A percentile compares a stretch with the other conserved stretches of the same genome.
Evolutionary conservation across 2,329 filamentous ascomycete species (phyloP).

Genomic region (Aspergillus tanneri): DNA sequence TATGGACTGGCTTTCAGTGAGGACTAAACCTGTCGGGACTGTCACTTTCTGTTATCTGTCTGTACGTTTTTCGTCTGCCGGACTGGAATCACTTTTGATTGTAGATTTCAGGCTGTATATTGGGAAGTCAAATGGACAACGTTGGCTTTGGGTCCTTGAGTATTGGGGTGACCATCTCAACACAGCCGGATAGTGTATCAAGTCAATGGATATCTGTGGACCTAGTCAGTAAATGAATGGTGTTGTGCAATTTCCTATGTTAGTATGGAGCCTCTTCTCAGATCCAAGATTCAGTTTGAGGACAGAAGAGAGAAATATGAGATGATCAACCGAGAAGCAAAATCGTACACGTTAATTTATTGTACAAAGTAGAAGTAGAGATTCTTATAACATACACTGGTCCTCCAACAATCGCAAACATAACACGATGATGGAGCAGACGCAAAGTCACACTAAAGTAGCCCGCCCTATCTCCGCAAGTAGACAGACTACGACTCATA

Average conservation of each 20-base stretch:
- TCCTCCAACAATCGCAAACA: not conserved
- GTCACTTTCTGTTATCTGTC: not conserved
- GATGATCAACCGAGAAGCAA: not conserved
- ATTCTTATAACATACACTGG: slow-evolving; percentile 26
- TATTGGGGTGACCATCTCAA: too few species aligned
- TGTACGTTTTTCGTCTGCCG: not conserved
- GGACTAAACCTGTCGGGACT: not conserved
- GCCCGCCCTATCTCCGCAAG: too few species aligned
- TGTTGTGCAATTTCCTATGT: too few species aligned
- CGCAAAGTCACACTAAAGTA: not conserved
- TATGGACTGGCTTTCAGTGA: not conserved
- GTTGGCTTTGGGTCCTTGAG: too few species aligned
- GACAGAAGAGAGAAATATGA: not conserved
- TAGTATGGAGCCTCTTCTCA: too few species aligned
- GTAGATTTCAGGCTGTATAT: too few species aligned
- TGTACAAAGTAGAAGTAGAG: slow-evolving; percentile 17
- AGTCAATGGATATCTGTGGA: too few species aligned
- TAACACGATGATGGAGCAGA: not conserved
- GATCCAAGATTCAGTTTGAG: too few species aligned
- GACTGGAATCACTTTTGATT: not conserved
- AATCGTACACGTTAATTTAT: not conserved
- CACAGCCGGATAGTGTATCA: too few species aligned
- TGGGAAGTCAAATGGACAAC: too few species aligned
- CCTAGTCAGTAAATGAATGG: too few species aligned
- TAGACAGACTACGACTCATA: too few species aligned